phyloP scores from a whole-genome alignment of 2,329 filamentous ascomycete species.

The Colletotrichum orchidophilum region DNA sequence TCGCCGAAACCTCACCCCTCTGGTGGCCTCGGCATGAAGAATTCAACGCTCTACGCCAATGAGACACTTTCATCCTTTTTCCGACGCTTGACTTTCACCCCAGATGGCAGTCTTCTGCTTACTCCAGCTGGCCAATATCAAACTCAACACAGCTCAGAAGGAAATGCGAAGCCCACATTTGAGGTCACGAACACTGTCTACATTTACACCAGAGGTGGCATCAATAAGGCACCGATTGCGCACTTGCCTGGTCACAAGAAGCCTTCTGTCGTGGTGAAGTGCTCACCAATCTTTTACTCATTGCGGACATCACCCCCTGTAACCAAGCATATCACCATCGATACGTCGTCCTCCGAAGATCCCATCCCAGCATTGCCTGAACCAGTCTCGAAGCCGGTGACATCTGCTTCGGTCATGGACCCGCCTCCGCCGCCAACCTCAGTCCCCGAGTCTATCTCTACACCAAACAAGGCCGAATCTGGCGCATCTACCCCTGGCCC shows the following conservation, averaged over 20 bases:
- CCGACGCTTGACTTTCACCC: conserved; percentile 89
- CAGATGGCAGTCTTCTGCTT: conserved; percentile 91
- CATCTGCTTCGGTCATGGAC: conserved; percentile 76
- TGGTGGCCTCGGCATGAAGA: conserved; percentile 74
- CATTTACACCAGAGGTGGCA: conserved; percentile 94
- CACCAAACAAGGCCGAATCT: conserved; percentile 49
- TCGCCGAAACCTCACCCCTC: conserved; percentile 80
- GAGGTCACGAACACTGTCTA: conserved; percentile 98
- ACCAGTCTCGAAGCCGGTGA: conserved; percentile 72
- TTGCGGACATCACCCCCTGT: conserved; percentile 73
- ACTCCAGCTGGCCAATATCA: conserved; percentile 97
- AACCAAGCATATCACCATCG: conserved; percentile 92
- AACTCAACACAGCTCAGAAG: conserved; percentile 72
- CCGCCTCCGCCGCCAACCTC: conserved; percentile 75
- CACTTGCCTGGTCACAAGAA: conserved; percentile 98
- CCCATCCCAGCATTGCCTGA: conserved; percentile 86
- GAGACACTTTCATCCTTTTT: conserved; percentile 98
- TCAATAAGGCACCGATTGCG: conserved; percentile 95
- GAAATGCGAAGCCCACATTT: conserved; percentile 78
- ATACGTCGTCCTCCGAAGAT: conserved; percentile 89
- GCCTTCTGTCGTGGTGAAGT: conserved; percentile 93
- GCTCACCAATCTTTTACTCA: conserved; percentile 89
- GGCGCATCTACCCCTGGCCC: conserved; percentile 64
- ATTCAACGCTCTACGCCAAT: conserved; percentile 92
- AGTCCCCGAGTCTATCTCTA: conserved; percentile 50